A percentile compares a stretch with the other conserved stretches of the same genome.
phyloP scores from a whole-genome alignment of 257 asterid species.

The Cruciata laevipes region DNA sequence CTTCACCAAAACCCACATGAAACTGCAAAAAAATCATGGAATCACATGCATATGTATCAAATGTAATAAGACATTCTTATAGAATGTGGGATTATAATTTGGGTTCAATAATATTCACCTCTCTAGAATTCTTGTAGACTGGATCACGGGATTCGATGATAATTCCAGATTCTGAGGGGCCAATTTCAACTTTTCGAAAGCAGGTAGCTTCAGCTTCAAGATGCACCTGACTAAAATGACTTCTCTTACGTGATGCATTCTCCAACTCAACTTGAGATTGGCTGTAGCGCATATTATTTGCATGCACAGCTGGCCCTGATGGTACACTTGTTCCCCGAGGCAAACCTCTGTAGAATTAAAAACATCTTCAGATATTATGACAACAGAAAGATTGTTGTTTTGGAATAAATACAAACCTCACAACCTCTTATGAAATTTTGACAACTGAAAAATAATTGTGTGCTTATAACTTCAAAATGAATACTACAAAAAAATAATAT shows the following conservation, averaged over 20 bases:
- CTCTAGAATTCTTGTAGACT: constrained; percentile 27
- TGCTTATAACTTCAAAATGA: neutral
- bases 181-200: constrained; percentile 19
- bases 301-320: constrained; percentile 27
- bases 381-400: constrained; percentile 1
- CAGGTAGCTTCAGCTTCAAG: constrained; percentile 27
- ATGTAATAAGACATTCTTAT: neutral
- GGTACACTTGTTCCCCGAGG: constrained; percentile 32
- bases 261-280: constrained; percentile 35
- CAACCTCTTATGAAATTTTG: too few relatives aligned
- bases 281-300: constrained; percentile 30
- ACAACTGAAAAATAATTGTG: neutral
- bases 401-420: neutral
- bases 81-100: neutral
- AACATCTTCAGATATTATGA: constrained; percentile 12
- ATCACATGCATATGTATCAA: constrained; percentile 5
- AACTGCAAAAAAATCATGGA: constrained; percentile 38
- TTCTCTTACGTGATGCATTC: constrained; percentile 36
- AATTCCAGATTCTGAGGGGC: constrained; percentile 16
- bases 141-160: constrained; percentile 20
- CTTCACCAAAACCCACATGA: constrained; percentile 22
- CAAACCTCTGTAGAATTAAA: constrained; percentile 41
- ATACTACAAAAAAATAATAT: too few relatives aligned
- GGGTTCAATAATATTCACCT: constrained; percentile 32
- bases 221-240: constrained; percentile 28